Base-by-base conservation (phyloP, 768 basidiomycete species). In the Tephrocybe sp. region DNA sequence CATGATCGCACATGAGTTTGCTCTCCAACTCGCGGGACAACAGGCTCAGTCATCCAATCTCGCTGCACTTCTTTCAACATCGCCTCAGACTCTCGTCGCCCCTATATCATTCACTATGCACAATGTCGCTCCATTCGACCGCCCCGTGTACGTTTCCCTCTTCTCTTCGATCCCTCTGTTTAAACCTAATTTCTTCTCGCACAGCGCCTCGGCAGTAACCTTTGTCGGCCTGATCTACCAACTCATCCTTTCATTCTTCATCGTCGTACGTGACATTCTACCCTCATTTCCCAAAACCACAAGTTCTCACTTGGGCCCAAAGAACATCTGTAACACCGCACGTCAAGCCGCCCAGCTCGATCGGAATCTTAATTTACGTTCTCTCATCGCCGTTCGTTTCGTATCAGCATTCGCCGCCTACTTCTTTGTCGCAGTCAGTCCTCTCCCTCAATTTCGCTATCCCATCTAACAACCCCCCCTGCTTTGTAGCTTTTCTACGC, bases 81-180 rank as follows among this genome's bases (percentile, higher is more conserved):
- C 82, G 1, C 83, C 84, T 0, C 66, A 70, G 45, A 72, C 78
- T 3, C 61, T 86, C 24, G 62, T 72, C 2, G 49, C 69, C 9
- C 82, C 85, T 1, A 59, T 83, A 5, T 66, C 60, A 27, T 85
- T 76, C 54, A 72, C 63, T 1, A 40, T 80, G 8, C 38, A 67
- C 45, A 84, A 86, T 51, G 50, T 81, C 1, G 64, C 71, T 15
- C 82, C 85, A 0, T 86, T 85, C 49, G 73, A 84, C 53, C 61
- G 75, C 11, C 77, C 82, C 19, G 75, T 79, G 80, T 84, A 65
- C 13, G 78, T 66, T 24, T 22, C 3, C 4, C 13, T 15, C 24
- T 5, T 18, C 1, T n/a, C n/a, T n/a, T n/a, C n/a, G n/a, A n/a
- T n/a, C n/a, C n/a, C n/a, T n/a, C n/a, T n/a, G n/a, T n/a, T n/a